Evolutionary conservation across 768 basidiomycete genomes (phyloP), one percentile per base, ranked within the genome.

Genomic region (Mycena kentingensis): DNA sequence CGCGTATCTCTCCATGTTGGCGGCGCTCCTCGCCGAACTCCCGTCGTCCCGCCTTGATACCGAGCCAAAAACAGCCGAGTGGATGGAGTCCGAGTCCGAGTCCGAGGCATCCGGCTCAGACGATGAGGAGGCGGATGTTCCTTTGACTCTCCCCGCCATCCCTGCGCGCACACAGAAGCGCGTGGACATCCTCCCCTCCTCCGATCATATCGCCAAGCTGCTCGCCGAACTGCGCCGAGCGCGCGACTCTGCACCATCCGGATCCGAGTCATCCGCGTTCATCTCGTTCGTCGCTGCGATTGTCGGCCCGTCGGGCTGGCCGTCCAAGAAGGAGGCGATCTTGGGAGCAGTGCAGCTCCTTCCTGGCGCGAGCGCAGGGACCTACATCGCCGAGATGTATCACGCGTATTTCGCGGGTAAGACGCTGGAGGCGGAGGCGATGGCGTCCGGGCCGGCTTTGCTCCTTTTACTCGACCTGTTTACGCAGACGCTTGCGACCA

Each of bases 401-500:
- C 74, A 88, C 4, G 76, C 76, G 0, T 80, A 81, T 41, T 82
- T 93, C 3, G 72, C 89, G 22, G 60, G 74, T 4, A 42, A 41
- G 22, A 22, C 16, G 4, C 19, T 51, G 16, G 49, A 42, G 29
- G 4, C 31, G 41, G 13, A 4, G 21, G 79, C 77, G 42, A 54
- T 57, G 28, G 57, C 62, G 2, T 41, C 22, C 12, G 27, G 4
- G 4, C 12, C 85, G 0, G 76, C 88, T 1, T 69, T 98, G 2
- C 70, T 98, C 4, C 78, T 97, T 46, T 78, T 95, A 3, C 77
- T 82, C 2, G 87, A 94, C 39, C 67, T 96, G 11, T 96, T 95
- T 68, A 79, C 83, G 2, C 88, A 95, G 53, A 80, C 86, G 2
- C 79, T 98, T 27, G 74, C 91, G 22, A 93, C 93, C 0, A 90